Base-by-base conservation (phyloP, 2,329 filamentous ascomycete species). In the Ceratocystis colombiana region DNA sequence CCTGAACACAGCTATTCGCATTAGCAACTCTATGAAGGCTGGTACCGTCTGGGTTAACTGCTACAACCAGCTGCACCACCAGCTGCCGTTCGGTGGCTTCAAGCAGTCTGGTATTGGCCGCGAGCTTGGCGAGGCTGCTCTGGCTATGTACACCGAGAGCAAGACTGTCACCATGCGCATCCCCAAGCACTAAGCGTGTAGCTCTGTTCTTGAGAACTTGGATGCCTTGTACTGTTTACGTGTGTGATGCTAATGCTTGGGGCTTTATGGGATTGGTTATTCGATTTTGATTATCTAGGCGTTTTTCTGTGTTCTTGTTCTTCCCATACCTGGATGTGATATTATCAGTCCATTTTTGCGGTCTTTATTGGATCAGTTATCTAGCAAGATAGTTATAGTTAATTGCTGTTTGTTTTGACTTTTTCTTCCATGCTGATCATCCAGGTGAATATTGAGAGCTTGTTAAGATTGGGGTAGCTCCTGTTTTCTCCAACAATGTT, bases 41-140 rank as follows among this genome's bases (percentile, higher is more conserved):
- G 84, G 84, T 0, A 84, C 82, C 73, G 82, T 86, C 0, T 83
- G 82, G 70, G 80, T 87, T 67, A 87, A 72, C 77, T 82, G 67
- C 74, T 76, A 80, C 80, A 81, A 2, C 59, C 62, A 67, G 22
- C 66, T 68, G 48, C 68, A 66, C 6, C 64, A 70, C 41, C 62
- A 68, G 59, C 65, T 69, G 68, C 70, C 70, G 3, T 71, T 71
- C 44, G 70, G 70, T 3, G 70, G 70, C 7, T 68, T 68, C 65
- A 71, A 71, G 68, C 64, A 66, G 66, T 69, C 68, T 20, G 68
- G 68, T 37, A 67, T 68, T 50, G 68, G 69, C 25, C 69, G 70
- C 44, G 70, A 71, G 64, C 63, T 67, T 20, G 66, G 66, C 63
- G 64, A 70, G 65, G 62, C 65, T 70, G 45, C 68, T 53, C 63